A percentile compares a stretch with the other conserved stretches of the same genome.
These are phyloP conservation scores for Neobulgaria alba DNA, from an alignment of 2,329 filamentous ascomycete species.

Conservation along the genomic window DNA sequence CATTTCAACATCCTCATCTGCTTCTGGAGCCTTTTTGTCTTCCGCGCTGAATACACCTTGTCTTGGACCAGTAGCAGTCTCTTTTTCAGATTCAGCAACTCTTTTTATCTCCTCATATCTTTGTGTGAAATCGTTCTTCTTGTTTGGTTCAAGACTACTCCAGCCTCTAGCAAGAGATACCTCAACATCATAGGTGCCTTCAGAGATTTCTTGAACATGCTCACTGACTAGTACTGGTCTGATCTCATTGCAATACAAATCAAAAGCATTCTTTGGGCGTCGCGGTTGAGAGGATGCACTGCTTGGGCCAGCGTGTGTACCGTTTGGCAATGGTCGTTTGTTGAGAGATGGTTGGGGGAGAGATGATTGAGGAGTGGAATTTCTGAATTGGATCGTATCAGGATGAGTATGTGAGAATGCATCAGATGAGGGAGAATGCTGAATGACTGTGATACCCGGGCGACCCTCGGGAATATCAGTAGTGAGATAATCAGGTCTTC, in stretches of 20 bases:
- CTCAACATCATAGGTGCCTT: constrained; percentile 24
- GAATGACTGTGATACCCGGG: constrained; percentile 37
- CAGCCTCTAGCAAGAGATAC: constrained; percentile 22
- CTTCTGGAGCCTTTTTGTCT: constrained; percentile 14
- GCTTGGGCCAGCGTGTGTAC: constrained; percentile 4
- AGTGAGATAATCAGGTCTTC: constrained; percentile 43
- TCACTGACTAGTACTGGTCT: constrained; percentile 18
- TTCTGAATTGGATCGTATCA: constrained; percentile 21
- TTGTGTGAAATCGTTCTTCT: constrained; percentile 16
- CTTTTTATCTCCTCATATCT: constrained; percentile 26
- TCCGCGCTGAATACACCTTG: constrained; percentile 14
- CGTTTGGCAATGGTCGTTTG: constrained; percentile 30
- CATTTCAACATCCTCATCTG: constrained; percentile 28
- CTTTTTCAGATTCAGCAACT: constrained; percentile 17
- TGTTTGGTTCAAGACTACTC: constrained; percentile 17
- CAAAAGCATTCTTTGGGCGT: constrained; percentile 22
- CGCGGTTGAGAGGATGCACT: constrained; percentile 7
- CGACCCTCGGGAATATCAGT: constrained; percentile 30
- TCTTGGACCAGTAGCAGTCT: constrained; percentile 15
- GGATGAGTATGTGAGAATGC: constrained; percentile 43
- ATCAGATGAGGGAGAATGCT: constrained; percentile 45
- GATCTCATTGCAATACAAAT: constrained; percentile 24
- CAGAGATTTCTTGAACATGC: constrained; percentile 19
- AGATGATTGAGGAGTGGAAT: constrained; percentile 23
- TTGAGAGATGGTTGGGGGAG: constrained; percentile 6